Evolutionary conservation across 441 rosid species (phyloP).

Genomic region (Adansonia madagascariensis): DNA sequence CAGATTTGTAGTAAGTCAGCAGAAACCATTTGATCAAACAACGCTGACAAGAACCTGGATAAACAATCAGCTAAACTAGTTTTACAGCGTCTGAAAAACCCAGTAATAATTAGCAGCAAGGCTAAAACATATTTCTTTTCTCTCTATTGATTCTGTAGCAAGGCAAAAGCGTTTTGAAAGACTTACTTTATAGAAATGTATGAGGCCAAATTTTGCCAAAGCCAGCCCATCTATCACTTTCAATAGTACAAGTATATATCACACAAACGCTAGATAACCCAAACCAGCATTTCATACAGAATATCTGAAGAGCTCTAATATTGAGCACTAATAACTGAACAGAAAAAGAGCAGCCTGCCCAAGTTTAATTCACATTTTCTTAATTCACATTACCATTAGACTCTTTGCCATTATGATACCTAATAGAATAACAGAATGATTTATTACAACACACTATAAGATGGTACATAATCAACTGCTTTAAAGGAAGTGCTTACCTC

Average conservation of each 20-base stretch:
- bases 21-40: background rate
- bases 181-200: background rate
- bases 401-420: background rate
- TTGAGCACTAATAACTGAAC: background rate
- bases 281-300: background rate
- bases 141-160: background rate
- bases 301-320: slow-evolving; percentile 3
- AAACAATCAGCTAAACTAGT: slow-evolving; percentile 9
- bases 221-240: slow-evolving; percentile 2
- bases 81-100: background rate
- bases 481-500: slow-evolving; percentile 66
- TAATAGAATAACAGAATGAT: slow-evolving; percentile 7
- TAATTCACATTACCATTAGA: background rate
- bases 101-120: slow-evolving; percentile 2
- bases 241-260: background rate
- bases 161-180: slow-evolving; percentile 6
- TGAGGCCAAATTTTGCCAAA: slow-evolving; percentile 1
- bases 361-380: background rate
- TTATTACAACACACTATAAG: slow-evolving; percentile 16
- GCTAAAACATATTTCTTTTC: background rate
- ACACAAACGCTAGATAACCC: slow-evolving; percentile 11
- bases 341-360: slow-evolving; percentile 8
- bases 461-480: slow-evolving; percentile 25
- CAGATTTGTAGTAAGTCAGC: background rate
- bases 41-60: slow-evolving; percentile 1